Base-by-base conservation (phyloP, 148 eudicot genomes). In the Fagopyrum homotropicum region DNA sequence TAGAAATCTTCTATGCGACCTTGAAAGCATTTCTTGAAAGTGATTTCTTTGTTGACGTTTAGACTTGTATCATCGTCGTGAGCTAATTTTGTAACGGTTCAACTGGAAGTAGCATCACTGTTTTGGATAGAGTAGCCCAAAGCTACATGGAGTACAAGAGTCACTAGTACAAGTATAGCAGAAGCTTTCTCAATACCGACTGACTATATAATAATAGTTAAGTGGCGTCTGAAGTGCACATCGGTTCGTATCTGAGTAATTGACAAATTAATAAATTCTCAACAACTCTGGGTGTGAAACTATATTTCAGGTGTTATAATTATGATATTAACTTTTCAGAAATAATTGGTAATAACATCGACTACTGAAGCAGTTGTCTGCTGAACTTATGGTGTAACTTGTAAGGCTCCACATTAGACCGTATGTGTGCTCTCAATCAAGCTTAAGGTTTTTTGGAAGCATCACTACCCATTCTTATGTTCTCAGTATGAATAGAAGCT, bases 161-260 rank as follows among this genome's bases (percentile, higher is more conserved):
- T 59, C 61, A 56, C 30, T 17, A 56, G 61, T 56, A 56, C 19
- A 56, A 56, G 61, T 56, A 35, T 35, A 56, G 61, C 61, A 56
- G 29, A 17, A 17, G 61, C 29, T 56, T 17, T 56, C 30, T 56
- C n/a, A 19, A 56, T 56, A 17, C 29, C 6, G 52, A 49, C 52
- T 35, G 12, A 49, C 12, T 49, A 49, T 49, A 49, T 9, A 8
- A 49, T 49, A 12, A 12, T 17, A n/a, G 26, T 51, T 56, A 56
- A 56, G 10, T 56, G 10, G 61, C 61, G 17, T 56, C 7, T 17
- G 11, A 56, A 5, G 19, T n/a, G n/a, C 22, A 55, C 6, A 56
- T 56, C 26, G 16, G 29, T 56, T 56, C 17, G 26, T 56, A 7
- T 56, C 26, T 1, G 61, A 17, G 19, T 17, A 56, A 5, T 17